Evolutionary conservation across 2,329 filamentous ascomycete genomes (phyloP), one percentile per base, ranked within the genome.

Genomic region (Fulvia fulva): DNA sequence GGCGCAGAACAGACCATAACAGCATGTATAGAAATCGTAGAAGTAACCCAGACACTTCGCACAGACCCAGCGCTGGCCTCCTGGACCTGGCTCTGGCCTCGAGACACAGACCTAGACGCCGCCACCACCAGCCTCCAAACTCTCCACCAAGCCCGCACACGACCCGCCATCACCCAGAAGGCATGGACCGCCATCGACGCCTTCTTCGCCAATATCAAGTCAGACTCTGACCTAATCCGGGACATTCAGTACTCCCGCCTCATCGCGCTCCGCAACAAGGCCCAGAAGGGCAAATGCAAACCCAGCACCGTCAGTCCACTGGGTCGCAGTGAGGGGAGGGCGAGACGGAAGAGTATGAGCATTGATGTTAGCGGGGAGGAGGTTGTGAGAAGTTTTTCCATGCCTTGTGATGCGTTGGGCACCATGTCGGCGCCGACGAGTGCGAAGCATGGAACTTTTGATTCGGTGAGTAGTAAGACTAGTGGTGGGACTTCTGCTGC

Each of bases 11-110:
- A 44, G 11, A 54, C 45, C 21, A 47, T 58, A 19, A 21, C 34
- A 16, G 53, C 58, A 5, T 56, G 53, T 41, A 51, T 28, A 21
- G 59, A 63, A 25, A 54, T 65, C 22, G 21, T 65, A 11, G 56
- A 61, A 51, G 55, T 53, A 14, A 54, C 59, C 21, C 55, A 56
- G 11, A 44, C 34, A 3, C 49, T 65, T 3, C 50, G 61, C 12
- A 51, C 55, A 30, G 57, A 63, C n/a, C 53, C 61, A 8, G 46
- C 52, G 2, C 28, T 63, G 5, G 54, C 55, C 19, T 46, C 51
- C 16, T 65, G 59, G 61, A 43, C 52, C 14, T 65, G 61, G 61
- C 59, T 65, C 11, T 59, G 55, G 34, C 34, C 22, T 37, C 47
- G 14, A 37, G 56, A 51, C 45, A 58, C 58, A 12, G 62, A 64